A percentile compares a stretch with the other conserved stretches of the same genome.
Conservation (phyloP, 306 rosid genomes). For the Mucuna pruriens region DNA sequence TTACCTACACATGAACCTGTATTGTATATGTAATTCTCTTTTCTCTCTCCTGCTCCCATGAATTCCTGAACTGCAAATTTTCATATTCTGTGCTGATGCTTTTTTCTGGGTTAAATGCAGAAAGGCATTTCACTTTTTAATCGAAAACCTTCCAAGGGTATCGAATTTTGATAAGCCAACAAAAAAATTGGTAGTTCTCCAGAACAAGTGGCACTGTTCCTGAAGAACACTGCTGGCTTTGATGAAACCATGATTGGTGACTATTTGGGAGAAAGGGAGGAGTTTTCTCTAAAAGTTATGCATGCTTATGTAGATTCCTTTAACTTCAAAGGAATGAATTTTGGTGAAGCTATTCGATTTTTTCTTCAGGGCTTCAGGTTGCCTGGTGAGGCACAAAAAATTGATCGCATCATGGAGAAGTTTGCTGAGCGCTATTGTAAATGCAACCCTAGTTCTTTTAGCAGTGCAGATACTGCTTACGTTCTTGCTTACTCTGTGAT, state of each 20-base stretch:
- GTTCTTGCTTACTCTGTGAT: slow-evolving; percentile 99
- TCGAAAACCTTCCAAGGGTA: slow-evolving; percentile 94
- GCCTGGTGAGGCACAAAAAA: slow-evolving; percentile 99
- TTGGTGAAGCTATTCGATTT: slow-evolving; percentile 94
- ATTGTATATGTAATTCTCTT: slow-evolving; percentile 16
- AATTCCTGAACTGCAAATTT: slow-evolving; percentile 37
- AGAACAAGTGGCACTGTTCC: slow-evolving; percentile 87
- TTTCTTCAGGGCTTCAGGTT: slow-evolving; percentile 96
- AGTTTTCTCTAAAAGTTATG: slow-evolving; percentile 94
- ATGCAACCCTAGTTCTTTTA: slow-evolving; percentile 91
- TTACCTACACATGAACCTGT: slow-evolving; percentile 15
- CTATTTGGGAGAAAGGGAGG: slow-evolving; percentile 98
- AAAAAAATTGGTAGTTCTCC: slow-evolving; percentile 86
- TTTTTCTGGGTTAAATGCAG: slow-evolving; percentile 74
- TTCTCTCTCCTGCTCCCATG: slow-evolving; percentile 12
- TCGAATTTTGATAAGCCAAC: slow-evolving; percentile 82
- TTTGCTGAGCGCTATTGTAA: slow-evolving; percentile 99
- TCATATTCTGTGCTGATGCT: slow-evolving; percentile 45
- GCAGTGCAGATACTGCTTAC: slow-evolving; percentile 99
- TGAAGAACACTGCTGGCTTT: slow-evolving; percentile 80
- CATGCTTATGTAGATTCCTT: slow-evolving; percentile 99
- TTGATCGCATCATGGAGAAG: slow-evolving; percentile 99
- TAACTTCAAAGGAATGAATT: slow-evolving; percentile 85
- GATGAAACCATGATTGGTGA: slow-evolving; percentile 93
- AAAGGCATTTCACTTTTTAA: slow-evolving; percentile 93